Conservation (phyloP, 208 protist species). For the Polymyxa betae region DNA sequence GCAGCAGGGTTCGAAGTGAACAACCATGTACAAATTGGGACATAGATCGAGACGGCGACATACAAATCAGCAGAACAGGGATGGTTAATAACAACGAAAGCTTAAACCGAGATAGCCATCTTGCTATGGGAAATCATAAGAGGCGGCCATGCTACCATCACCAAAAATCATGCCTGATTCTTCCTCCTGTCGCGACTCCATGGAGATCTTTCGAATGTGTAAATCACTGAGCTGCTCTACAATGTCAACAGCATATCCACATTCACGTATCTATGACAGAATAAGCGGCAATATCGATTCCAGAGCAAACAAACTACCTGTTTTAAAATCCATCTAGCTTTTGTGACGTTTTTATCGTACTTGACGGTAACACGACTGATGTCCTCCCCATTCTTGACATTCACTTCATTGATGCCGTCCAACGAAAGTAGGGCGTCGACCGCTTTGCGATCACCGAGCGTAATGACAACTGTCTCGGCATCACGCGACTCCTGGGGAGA, state of each 20-base stretch:
- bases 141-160: background rate
- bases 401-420: background rate
- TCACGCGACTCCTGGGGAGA: background rate
- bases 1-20: conserved; percentile 69
- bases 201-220: background rate
- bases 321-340: background rate
- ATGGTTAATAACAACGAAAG: conserved; percentile 73
- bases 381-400: background rate
- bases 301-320: background rate
- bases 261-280: background rate
- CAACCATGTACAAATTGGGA: conserved; percentile 10
- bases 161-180: background rate
- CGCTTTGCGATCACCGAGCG: background rate
- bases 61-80: conserved; percentile 70
- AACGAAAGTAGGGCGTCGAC: background rate
- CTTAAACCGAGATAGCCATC: conserved; percentile 70
- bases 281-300: background rate
- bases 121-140: background rate
- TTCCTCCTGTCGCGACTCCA: background rate
- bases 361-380: background rate
- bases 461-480: background rate
- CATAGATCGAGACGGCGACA: conserved; percentile 77
- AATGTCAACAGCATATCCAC: background rate
- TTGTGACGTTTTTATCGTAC: too few relatives aligned
- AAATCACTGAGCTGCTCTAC: background rate